These are phyloP conservation scores for Hymenochaete sp. DNA, from an alignment of 1,284 basidiomycete genomes.

Conservation along the genomic window DNA sequence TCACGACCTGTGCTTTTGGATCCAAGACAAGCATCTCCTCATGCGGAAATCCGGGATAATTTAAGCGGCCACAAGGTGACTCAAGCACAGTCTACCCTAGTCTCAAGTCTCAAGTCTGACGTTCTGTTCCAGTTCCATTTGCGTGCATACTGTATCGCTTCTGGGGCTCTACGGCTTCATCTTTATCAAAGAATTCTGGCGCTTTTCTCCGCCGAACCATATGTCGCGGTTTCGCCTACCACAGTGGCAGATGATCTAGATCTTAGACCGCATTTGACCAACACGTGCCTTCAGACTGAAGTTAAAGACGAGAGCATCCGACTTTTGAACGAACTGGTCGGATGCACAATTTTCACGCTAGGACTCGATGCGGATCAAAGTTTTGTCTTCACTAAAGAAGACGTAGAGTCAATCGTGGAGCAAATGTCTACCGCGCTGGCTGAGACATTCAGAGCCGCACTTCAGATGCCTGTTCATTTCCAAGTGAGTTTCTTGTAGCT, in stretches of 20 bases:
- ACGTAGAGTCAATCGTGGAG: slow-evolving; percentile 49
- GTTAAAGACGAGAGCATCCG: slow-evolving; percentile 61
- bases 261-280: slow-evolving; percentile 83
- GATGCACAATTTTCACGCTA: slow-evolving; percentile 50
- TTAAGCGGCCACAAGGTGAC: slow-evolving; percentile 54
- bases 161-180: slow-evolving; percentile 70
- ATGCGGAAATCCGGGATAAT: slow-evolving; percentile 21
- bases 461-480: slow-evolving; percentile 80
- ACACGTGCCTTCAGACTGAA: slow-evolving; percentile 85
- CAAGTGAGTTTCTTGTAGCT: slow-evolving; percentile 43
- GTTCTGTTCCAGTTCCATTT: slow-evolving; percentile 74
- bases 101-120: slow-evolving; percentile 17
- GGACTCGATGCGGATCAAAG: slow-evolving; percentile 9
- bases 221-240: slow-evolving; percentile 33
- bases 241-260: slow-evolving; percentile 35
- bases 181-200: slow-evolving; percentile 81
- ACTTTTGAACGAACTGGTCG: slow-evolving; percentile 69
- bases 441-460: slow-evolving; percentile 80
- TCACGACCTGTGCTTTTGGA: slow-evolving; percentile 70
- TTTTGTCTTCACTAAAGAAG: slow-evolving; percentile 33
- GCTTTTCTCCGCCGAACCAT: slow-evolving; percentile 72
- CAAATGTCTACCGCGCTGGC: slow-evolving; percentile 63
- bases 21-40: slow-evolving; percentile 37
- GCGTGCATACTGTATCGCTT: slow-evolving; percentile 85
- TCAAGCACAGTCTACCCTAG: slow-evolving; percentile 1